These are phyloP conservation scores for Blastocladiella emersonii DNA, from an alignment of 371 early-diverging fungal genomes.

Conservation along the genomic window DNA sequence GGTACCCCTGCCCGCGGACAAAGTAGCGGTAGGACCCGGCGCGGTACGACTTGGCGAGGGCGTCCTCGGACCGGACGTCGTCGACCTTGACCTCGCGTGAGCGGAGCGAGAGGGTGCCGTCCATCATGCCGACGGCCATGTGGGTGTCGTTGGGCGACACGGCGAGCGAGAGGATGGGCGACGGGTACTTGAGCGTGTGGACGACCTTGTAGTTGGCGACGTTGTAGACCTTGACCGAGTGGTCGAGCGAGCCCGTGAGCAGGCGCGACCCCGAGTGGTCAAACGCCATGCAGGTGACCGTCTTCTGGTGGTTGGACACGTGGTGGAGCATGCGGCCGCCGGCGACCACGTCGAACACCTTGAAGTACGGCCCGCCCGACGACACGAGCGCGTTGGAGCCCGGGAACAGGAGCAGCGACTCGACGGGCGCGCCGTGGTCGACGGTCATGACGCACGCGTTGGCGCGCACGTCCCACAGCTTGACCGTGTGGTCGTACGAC, in stretches of 20 bases:
- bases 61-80: conserved; percentile 4
- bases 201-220: conserved; percentile 70
- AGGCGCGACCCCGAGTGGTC: conserved; percentile 60
- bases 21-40: conserved; percentile 55
- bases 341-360: conserved; percentile 74
- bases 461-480: conserved; percentile 76
- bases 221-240: conserved; percentile 85
- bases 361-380: conserved; percentile 40
- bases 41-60: conserved; percentile 12
- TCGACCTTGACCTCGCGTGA: conserved; percentile 32
- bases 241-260: conserved; percentile 83
- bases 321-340: conserved; percentile 63
- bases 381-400: conserved; percentile 68
- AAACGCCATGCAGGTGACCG: conserved; percentile 72
- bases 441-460: conserved; percentile 59
- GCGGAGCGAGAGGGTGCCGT: conserved; percentile 74
- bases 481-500: conserved; percentile 88
- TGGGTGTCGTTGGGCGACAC: conserved; percentile 63
- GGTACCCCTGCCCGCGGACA: conserved; percentile 40
- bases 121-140: conserved; percentile 83
- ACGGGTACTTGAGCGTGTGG: conserved; percentile 74
- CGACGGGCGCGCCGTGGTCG: conserved; percentile 76
- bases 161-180: conserved; percentile 51
- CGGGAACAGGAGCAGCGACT: conserved; percentile 68
- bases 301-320: conserved; percentile 84